phyloP scores from a whole-genome alignment of 2,329 filamentous ascomycete genomes.

The Malbranchea zuffiana region DNA sequence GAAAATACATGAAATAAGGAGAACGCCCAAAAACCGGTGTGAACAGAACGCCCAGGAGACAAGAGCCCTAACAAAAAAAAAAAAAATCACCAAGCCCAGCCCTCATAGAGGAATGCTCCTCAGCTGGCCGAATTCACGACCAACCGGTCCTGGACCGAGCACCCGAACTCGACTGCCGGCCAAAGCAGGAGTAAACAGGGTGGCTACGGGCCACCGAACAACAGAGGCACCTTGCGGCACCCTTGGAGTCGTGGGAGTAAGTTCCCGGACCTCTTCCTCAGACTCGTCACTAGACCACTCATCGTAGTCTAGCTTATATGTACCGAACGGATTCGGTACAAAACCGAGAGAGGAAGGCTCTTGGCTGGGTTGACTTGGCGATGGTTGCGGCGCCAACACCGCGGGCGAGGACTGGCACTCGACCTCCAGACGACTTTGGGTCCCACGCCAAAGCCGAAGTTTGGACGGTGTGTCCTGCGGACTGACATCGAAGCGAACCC shows the following conservation, averaged over 20 bases:
- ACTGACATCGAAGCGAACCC: constrained; percentile 27
- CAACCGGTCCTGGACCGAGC: constrained; percentile 2
- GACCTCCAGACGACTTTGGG: no score
- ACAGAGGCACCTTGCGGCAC: constrained; percentile 1
- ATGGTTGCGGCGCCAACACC: neutral
- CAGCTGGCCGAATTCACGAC: constrained; percentile 10
- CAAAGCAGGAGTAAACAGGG: constrained; percentile 13
- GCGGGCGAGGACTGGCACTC: constrained; percentile 3
- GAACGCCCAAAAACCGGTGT: constrained; percentile 1
- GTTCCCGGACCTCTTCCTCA: constrained; percentile 8
- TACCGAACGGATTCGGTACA: constrained; percentile 13
- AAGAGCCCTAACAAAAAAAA: constrained; percentile 2
- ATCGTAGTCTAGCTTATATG: constrained; percentile 25
- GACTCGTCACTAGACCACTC: constrained; percentile 18
- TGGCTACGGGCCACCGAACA: constrained; percentile 10
- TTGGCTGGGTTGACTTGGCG: neutral
- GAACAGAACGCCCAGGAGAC: neutral
- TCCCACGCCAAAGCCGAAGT: constrained; percentile 14
- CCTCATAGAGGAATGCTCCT: constrained; percentile 3
- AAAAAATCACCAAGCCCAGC: constrained; percentile 4
- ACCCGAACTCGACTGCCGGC: constrained; percentile 5
- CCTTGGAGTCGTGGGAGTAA: constrained; percentile 2
- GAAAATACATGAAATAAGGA: constrained; percentile 1
- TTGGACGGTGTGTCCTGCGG: constrained; percentile 27
- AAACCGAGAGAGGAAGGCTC: constrained; percentile 7